Evolutionary conservation across 371 early-diverging fungal genomes (phyloP), one percentile per base, ranked within the genome.

Genomic region (Mortierella sp.): DNA sequence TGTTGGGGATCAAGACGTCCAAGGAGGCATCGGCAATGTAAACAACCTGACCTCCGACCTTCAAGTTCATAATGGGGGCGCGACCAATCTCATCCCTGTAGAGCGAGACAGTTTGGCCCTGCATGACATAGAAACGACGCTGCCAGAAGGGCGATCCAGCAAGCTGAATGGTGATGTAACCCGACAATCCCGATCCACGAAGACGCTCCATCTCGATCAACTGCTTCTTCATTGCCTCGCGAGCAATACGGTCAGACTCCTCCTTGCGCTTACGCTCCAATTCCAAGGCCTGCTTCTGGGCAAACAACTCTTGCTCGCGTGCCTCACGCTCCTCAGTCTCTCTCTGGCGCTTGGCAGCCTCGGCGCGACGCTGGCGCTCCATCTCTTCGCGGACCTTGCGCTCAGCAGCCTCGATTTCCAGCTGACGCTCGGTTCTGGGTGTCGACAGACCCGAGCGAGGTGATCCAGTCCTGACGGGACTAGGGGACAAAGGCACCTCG

Each of bases 91-190:
- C 90, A 70, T 92, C 92, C 48, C 90, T 80, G 79, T 88, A 92
- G 32, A 91, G 78, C 11, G 84, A 79, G 5, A 91, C 48, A 2
- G 65, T 75, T 32, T 88, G 86, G 3, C 89, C 89, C 11, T 83
- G 81, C 77, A 92, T 83, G 46, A 87, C 87, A 83, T 90, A 91
- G 80, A 89, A 91, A 54, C 91, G 84, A 38, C 92, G 83, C 74
- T 86, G 89, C 92, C 91, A 92, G 75, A 83, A 87, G 71, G 89
- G 82, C 63, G 83, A 88, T 27, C 88, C 89, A 44, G 82, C 79
- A 41, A 76, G 80, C 79, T 88, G 88, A 70, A 89, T 87, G 24
- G 89, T 88, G 51, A 89, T 83, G 70, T 87, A 89, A 0, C 88
- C 90, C 18, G 87, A 76, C 43, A 90, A 70, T 29, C 87, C 87